These are phyloP conservation scores for Cryptococcus hybrid DNA, from an alignment of 1,284 basidiomycete species.

Conservation along the genomic window DNA sequence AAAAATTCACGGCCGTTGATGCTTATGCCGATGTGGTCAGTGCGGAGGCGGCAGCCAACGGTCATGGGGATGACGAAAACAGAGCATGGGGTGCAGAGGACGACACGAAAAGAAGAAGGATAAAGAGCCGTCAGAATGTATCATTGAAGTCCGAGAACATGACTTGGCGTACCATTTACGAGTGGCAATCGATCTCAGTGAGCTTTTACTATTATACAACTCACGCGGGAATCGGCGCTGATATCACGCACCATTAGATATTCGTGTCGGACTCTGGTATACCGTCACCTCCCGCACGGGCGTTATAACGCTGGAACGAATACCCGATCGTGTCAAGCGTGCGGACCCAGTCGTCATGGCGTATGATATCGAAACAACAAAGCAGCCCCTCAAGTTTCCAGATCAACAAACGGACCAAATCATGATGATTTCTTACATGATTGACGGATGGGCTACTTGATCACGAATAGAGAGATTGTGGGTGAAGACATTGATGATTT, in stretches of 20 bases:
- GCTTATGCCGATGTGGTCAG: constrained; percentile 98
- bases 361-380: constrained; percentile 98
- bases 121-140: constrained; percentile 80
- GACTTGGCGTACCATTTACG: constrained; percentile 98
- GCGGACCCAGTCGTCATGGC: constrained; percentile 99
- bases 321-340: constrained; percentile 90
- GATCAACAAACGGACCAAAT: constrained; percentile 95
- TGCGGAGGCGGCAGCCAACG: constrained; percentile 61
- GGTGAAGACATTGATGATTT: constrained; percentile 98
- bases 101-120: constrained; percentile 56
- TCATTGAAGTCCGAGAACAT: constrained; percentile 93
- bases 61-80: constrained; percentile 43
- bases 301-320: constrained; percentile 68
- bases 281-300: constrained; percentile 79
- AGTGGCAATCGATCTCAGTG: constrained; percentile 91
- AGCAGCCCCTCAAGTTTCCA: constrained; percentile 97
- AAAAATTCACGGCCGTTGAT: constrained; percentile 94
- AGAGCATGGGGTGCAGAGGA: constrained; percentile 59
- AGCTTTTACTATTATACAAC: no score
- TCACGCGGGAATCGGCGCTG: no score
- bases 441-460: constrained; percentile 80
- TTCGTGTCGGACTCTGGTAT: constrained; percentile 98
- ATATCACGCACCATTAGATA: constrained; percentile 56
- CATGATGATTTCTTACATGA: constrained; percentile 93
- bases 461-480: constrained; percentile 97